Base-by-base conservation (phyloP, 1,284 basidiomycete species). In the Sanguinoderma infundibulare region DNA sequence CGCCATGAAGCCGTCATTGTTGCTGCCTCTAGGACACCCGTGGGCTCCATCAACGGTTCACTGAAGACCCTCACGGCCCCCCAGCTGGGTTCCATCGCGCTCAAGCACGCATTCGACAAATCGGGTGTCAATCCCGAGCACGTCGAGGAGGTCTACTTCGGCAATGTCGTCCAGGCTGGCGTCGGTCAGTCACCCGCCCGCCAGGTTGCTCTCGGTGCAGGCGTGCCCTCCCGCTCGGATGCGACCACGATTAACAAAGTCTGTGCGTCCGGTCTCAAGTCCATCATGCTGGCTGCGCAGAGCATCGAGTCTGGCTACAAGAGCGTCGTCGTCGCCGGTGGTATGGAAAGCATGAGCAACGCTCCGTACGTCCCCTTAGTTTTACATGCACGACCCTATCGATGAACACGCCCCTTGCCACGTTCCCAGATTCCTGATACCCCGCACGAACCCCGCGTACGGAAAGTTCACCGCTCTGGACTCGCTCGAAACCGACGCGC, bases 221-320 rank as follows among this genome's bases (percentile, higher is more conserved):
- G 97, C 66, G 81, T 98, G 76, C 89, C 87, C 66, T 78, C 89
- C 24, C 84, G 84, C 63, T 96, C 96, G 38, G 98, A 99, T 80
- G 96, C 96, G 20, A 99, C 98, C 40, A 99, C 98, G 56, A 92
- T 99, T 81, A 99, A 99, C 87, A 98, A 98, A 78, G 94, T 99
- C 72, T 99, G 97, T 76, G 97, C 97, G 4, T 95, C 92, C 64
- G 98, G 97, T 58, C 84, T 99, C 83, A 98, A 99, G 80, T 84
- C 95, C 42, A 87, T 98, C 79, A 97, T 95, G 77, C 86, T 98
- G 66, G 98, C 95, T 57, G 85, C 94, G 39, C 96, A 98, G 80
- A 88, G 87, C 72, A 96, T 99, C 75, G 85, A 89, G 73, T 83
- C 90, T 36, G 98, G 97, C 57, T 91, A 97, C 73, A 88, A 90